Percentiles rank a stretch among this genome's conserved stretches.
phyloP scores from a whole-genome alignment of 176 grass and related monocot genomes.

The Tillandsia leiboldiana region DNA sequence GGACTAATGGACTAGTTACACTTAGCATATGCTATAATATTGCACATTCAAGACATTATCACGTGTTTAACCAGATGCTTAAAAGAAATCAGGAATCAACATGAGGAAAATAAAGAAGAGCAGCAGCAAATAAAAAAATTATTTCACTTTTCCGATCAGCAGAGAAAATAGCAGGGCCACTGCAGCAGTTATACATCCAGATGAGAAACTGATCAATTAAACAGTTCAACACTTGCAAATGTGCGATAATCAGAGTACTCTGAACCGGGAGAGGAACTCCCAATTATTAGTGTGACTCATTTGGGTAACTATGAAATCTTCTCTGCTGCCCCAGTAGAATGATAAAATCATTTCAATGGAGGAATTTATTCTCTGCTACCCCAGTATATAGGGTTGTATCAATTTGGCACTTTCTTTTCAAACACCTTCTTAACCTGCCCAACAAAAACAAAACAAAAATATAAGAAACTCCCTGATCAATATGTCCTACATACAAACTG shows the following conservation, averaged over 20 bases:
- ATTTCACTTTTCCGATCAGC: background rate
- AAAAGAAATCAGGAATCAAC: background rate
- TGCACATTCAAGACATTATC: too few relatives aligned
- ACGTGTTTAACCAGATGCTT: background rate
- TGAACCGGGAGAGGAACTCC: background rate
- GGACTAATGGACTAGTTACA: too few relatives aligned
- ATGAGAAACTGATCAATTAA: background rate
- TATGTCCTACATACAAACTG: background rate
- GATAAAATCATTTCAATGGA: background rate
- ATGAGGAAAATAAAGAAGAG: background rate
- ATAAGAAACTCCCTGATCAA: background rate
- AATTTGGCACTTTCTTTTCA: slow-evolving; percentile 9
- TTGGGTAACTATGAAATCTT: background rate
- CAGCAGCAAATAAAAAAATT: background rate
- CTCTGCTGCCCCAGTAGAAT: background rate
- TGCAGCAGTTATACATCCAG: background rate
- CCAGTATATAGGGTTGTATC: background rate
- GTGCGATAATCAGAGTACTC: background rate
- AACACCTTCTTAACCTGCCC: slow-evolving; percentile 17
- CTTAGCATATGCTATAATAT: too few relatives aligned
- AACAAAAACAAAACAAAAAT: background rate
- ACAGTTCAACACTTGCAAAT: background rate
- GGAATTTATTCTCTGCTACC: background rate
- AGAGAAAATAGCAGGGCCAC: background rate
- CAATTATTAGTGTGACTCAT: background rate